phyloP scores from a whole-genome alignment of 768 basidiomycete species.

The Russula olivacea region DNA sequence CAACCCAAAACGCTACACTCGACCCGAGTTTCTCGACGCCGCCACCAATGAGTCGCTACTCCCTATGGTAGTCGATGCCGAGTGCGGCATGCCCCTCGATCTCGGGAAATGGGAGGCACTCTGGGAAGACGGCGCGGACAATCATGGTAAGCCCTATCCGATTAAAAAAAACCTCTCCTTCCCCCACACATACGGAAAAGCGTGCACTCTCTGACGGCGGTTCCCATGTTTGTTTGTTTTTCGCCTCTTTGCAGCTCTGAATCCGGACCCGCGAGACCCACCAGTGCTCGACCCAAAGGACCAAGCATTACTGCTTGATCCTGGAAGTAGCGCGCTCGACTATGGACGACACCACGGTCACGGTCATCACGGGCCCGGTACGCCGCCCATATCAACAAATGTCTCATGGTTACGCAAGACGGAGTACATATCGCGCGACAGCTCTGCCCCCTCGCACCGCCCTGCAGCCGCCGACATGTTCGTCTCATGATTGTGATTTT shows the following conservation, averaged over 20 bases:
- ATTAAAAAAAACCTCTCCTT: too few species aligned
- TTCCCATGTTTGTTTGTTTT: not conserved
- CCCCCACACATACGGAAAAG: not conserved
- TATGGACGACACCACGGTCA: conserved; percentile 37
- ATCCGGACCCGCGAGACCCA: conserved; percentile 56
- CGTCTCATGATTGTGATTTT: conserved; percentile 24
- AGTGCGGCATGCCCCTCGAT: conserved; percentile 95
- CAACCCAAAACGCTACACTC: conserved; percentile 79
- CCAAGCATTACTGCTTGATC: conserved; percentile 67
- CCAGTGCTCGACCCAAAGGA: conserved; percentile 70
- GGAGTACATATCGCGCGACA: conserved; percentile 74
- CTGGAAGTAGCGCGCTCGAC: conserved; percentile 39
- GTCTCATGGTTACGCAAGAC: conserved; percentile 93
- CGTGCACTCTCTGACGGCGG: not conserved
- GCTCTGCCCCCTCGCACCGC: conserved; percentile 38
- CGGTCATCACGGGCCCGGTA: conserved; percentile 33
- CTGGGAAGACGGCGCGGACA: conserved; percentile 75
- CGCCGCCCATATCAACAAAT: conserved; percentile 47
- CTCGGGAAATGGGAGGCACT: conserved; percentile 75
- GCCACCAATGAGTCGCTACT: conserved; percentile 75
- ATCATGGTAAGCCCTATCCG: conserved; percentile 42
- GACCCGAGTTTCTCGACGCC: conserved; percentile 76
- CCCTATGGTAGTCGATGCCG: conserved; percentile 96
- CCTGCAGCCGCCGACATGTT: conserved; percentile 48
- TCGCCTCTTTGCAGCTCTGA: conserved; percentile 39